These are phyloP conservation scores for Perilla frutescens DNA, from an alignment of 257 asterid genomes.

Conservation along the genomic window DNA sequence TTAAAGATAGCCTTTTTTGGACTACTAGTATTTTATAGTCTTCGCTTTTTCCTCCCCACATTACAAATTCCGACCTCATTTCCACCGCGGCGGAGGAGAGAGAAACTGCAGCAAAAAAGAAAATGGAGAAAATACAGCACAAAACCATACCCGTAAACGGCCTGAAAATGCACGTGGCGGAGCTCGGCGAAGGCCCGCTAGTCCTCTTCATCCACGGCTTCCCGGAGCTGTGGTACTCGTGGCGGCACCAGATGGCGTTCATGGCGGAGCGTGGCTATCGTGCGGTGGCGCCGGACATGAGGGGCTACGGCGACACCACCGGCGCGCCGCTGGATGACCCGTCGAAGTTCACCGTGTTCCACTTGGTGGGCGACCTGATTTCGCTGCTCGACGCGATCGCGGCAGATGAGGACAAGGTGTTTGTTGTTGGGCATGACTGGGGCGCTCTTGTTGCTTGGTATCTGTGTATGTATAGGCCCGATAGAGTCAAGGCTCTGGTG, in stretches of 20 bases:
- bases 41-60: neutral
- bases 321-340: conserved; percentile 66
- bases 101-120: neutral
- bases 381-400: conserved; percentile 60
- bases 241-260: conserved; percentile 87
- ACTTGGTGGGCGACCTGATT: conserved; percentile 73
- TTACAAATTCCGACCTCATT: neutral
- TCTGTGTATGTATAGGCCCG: conserved; percentile 68
- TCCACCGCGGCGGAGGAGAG: neutral
- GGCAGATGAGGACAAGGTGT: conserved; percentile 55
- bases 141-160: conserved; percentile 55
- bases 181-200: conserved; percentile 71
- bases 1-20: neutral
- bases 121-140: conserved; percentile 72
- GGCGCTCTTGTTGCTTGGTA: conserved; percentile 77
- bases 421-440: conserved; percentile 91
- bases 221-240: conserved; percentile 90
- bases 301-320: conserved; percentile 79
- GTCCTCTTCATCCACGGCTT: conserved; percentile 86
- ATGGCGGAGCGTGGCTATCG: conserved; percentile 74
- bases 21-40: too few species aligned
- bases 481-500: conserved; percentile 65
- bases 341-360: conserved; percentile 57
- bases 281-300: conserved; percentile 75
- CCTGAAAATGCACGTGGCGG: conserved; percentile 72